A percentile compares a stretch with the other conserved stretches of the same genome.
Evolutionary conservation across 257 asterid species (phyloP).

Genomic region (Apocynum venetum): DNA sequence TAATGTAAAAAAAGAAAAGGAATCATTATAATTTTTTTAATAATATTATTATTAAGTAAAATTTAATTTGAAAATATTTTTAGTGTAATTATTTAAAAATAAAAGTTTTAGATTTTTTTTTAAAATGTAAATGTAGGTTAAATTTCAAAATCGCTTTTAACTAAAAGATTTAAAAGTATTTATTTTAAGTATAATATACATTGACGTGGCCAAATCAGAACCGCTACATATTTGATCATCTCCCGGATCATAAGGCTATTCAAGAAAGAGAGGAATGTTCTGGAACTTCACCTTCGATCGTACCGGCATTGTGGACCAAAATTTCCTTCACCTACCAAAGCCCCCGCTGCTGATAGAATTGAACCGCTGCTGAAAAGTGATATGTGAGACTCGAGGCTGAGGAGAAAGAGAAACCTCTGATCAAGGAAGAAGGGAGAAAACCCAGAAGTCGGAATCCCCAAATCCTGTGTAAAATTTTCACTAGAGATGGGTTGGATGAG

Average conservation of each 20-base stretch:
- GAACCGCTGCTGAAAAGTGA: not conserved
- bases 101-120: too few species aligned
- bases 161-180: too few species aligned
- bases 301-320: not conserved
- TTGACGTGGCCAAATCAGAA: not conserved
- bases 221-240: not conserved
- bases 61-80: too few species aligned
- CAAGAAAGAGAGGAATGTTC: not conserved
- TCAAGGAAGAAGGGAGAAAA: not conserved
- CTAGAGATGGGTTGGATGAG: constrained; percentile 76
- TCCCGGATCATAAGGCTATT: not conserved
- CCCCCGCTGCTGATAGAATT: too few species aligned
- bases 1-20: too few species aligned
- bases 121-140: too few species aligned
- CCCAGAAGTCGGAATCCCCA: not conserved
- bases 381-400: not conserved
- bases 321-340: not conserved
- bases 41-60: too few species aligned
- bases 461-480: not conserved
- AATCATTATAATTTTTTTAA: too few species aligned
- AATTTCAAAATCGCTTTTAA: too few species aligned
- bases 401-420: not conserved
- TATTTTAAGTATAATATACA: too few species aligned
- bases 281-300: not conserved
- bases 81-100: too few species aligned